Evolutionary conservation across 768 basidiomycete genomes (phyloP).

Genomic region (Serendipita sp.): DNA sequence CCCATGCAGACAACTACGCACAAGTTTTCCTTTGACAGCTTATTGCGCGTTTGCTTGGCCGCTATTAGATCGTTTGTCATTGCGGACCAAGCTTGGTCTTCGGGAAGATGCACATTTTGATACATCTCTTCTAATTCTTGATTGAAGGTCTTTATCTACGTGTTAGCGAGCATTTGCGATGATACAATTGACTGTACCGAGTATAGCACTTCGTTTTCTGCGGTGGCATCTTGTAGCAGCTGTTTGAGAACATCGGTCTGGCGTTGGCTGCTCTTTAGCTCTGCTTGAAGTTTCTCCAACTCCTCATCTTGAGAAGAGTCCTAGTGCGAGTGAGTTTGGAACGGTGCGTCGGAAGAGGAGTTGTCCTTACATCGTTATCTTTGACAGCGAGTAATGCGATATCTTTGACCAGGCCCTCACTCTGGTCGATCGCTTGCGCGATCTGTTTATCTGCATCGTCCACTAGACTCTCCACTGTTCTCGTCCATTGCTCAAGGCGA

Average conservation of each 20-base stretch:
- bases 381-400: conserved; percentile 34
- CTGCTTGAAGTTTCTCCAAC: conserved; percentile 41
- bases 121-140: conserved; percentile 88
- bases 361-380: conserved; percentile 34
- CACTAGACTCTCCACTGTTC: conserved; percentile 36
- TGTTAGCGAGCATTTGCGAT: not conserved
- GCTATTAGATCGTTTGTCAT: conserved; percentile 54
- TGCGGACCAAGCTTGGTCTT: conserved; percentile 68
- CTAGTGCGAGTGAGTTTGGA: not conserved
- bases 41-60: conserved; percentile 63
- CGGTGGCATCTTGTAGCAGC: conserved; percentile 56
- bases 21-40: conserved; percentile 65
- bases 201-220: conserved; percentile 87
- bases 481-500: conserved; percentile 22
- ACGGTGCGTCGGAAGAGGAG: not conserved
- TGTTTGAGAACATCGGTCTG: conserved; percentile 69
- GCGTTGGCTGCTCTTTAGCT: conserved; percentile 51
- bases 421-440: conserved; percentile 31
- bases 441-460: conserved; percentile 44
- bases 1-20: conserved; percentile 24
- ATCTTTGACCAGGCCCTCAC: conserved; percentile 38
- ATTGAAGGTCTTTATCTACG: conserved; percentile 58
- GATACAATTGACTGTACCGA: conserved; percentile 33
- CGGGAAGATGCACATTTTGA: conserved; percentile 65
- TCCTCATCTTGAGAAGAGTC: conserved; percentile 21